Evolutionary conservation across 179 eudicot genomes (phyloP).

Genomic region (Drosera spatulata): DNA sequence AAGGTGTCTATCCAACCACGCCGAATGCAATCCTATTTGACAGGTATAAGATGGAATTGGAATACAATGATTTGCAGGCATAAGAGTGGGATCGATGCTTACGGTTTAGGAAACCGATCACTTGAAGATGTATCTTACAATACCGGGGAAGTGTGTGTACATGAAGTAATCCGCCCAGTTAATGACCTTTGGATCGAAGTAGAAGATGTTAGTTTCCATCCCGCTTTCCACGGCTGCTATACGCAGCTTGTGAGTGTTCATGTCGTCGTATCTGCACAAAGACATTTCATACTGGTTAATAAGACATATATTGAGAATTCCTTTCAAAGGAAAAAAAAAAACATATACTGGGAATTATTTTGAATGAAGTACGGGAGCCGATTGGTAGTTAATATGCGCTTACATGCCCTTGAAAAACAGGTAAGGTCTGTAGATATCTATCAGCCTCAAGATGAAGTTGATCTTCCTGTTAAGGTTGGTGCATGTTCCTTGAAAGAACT

Average conservation of each 20-base stretch:
- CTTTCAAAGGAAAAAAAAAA: not conserved
- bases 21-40: no score
- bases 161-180: conserved; percentile 68
- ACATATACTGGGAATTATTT: no score
- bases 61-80: no score
- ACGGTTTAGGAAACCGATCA: conserved; percentile 7
- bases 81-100: no score
- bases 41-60: no score
- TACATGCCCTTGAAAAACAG: conserved; percentile 87
- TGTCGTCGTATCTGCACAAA: conserved; percentile 49
- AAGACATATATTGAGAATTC: not conserved
- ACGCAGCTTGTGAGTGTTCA: conserved; percentile 53
- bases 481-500: conserved; percentile 32
- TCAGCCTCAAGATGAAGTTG: conserved; percentile 37
- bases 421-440: conserved; percentile 64
- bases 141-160: conserved; percentile 63
- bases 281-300: no score
- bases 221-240: conserved; percentile 29
- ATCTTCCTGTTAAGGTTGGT: conserved; percentile 37
- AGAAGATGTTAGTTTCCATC: conserved; percentile 43
- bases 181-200: conserved; percentile 62
- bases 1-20: no score
- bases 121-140: conserved; percentile 47
- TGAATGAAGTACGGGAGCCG: no score
- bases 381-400: conserved; percentile 6